Evolutionary conservation across 257 asterid genomes (phyloP), one percentile per base, ranked within the genome.

Genomic region (Marsdenia floribunda): DNA sequence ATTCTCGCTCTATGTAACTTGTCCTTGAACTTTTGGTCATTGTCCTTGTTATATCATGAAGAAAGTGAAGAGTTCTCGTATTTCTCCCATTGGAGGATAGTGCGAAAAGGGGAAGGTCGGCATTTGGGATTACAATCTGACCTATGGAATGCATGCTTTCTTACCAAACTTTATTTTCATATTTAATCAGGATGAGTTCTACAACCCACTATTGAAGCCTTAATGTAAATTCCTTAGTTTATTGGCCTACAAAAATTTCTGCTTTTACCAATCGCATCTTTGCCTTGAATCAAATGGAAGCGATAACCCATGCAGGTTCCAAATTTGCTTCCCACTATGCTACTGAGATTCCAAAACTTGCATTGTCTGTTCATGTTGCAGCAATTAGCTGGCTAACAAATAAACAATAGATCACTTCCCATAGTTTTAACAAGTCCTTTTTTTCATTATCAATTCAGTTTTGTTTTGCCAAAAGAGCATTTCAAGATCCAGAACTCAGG

Each of bases 381-480:
- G 1, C 66, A 59, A 22, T 12, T 59, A 38, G 66, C 46, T n/a
- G 2, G 12, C 22, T 63, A 33, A 60, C 18, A 60, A 13, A 26
- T 12, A 2, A 22, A 21, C 2, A 18, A 24, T 0, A 26, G 38
- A 26, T 37, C 40, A 24, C 16, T 63, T 63, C 33, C 18, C 19
- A 10, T 52, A 24, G 16, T 70, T 22, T 53, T 38, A 11, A 21
- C 11, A 11, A 38, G 29, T 66, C n/a, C 71, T 66, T 66, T 66
- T 64, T 21, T 19, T 38, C 38, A 22, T 74, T 18, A 55, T 73
- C 40, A 6, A 40, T 77, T 73, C 86, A 93, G 98, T 97, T 91
- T 16, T 85, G 90, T 70, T 93, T 93, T 80, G 97, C 97, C 11
- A 93, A 89, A 78, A 89, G 97, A 82, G 98, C 98, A 52, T 64